Evolutionary conservation across 768 basidiomycete species (phyloP).

Genomic region (Cystobasidium onofrii): DNA sequence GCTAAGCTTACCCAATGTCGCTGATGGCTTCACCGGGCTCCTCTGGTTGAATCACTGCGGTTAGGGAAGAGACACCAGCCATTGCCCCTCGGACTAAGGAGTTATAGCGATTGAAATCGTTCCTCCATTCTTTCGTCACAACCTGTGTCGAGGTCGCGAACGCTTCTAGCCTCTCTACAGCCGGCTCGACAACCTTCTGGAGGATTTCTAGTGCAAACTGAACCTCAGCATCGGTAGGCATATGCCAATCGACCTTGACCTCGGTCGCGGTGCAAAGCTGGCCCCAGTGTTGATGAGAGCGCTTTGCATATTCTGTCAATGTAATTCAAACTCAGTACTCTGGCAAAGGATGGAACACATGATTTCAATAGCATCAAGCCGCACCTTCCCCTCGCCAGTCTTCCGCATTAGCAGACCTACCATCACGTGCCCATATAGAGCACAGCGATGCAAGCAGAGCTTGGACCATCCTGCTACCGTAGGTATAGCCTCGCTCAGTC

Average conservation of each 20-base stretch:
- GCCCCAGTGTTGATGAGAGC: conserved; percentile 72
- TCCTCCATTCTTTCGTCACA: conserved; percentile 61
- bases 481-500: conserved; percentile 73
- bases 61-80: conserved; percentile 62
- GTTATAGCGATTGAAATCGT: conserved; percentile 69
- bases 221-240: conserved; percentile 63
- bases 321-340: conserved; percentile 50
- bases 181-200: conserved; percentile 59
- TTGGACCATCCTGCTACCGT: conserved; percentile 67
- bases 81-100: conserved; percentile 68
- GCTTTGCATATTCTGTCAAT: conserved; percentile 60
- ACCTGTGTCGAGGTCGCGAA: conserved; percentile 54
- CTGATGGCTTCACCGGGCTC: conserved; percentile 54
- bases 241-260: conserved; percentile 74
- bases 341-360: no score
- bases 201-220: conserved; percentile 66
- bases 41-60: conserved; percentile 53
- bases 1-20: conserved; percentile 59
- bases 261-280: conserved; percentile 63
- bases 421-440: conserved; percentile 71
- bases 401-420: conserved; percentile 67
- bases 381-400: conserved; percentile 67
- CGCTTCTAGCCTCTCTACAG: conserved; percentile 57
- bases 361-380: no score
- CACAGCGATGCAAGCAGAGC: conserved; percentile 66